phyloP scores from a whole-genome alignment of 2,329 filamentous ascomycete genomes.

The Fusarium sp. region DNA sequence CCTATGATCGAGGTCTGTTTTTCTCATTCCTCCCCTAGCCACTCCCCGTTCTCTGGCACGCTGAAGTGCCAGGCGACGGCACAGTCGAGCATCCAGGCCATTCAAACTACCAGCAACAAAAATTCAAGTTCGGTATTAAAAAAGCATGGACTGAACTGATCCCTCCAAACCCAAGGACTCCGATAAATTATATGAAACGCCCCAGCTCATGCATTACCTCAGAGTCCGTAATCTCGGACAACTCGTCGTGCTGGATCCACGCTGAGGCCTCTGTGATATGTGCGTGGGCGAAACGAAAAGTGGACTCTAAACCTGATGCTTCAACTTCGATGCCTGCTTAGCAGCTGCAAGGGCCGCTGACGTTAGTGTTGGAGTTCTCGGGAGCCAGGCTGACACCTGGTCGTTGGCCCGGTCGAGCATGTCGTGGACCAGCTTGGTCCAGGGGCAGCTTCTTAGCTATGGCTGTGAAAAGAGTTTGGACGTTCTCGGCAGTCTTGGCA shows the following conservation, averaged over 20 bases:
- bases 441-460: conserved; percentile 98
- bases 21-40: background rate
- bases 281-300: conserved; percentile 30
- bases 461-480: conserved; percentile 92
- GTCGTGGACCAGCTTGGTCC: conserved; percentile 93
- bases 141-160: conserved; percentile 49
- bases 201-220: conserved; percentile 41
- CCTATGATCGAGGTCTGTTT: background rate
- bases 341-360: conserved; percentile 64
- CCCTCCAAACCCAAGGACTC: conserved; percentile 52
- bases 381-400: conserved; percentile 65
- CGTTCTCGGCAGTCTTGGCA: conserved; percentile 96
- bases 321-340: conserved; percentile 46
- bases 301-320: conserved; percentile 31
- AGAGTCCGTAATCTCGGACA: conserved; percentile 35
- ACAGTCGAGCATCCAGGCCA: conserved; percentile 21
- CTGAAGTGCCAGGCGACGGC: conserved; percentile 30
- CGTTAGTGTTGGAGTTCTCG: conserved; percentile 66
- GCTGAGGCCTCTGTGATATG: conserved; percentile 36
- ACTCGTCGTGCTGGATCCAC: conserved; percentile 39
- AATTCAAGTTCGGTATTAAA: conserved; percentile 47
- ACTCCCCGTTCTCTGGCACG: conserved; percentile 32
- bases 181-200: conserved; percentile 49
- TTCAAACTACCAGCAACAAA: conserved; percentile 38
- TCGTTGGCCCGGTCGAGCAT: conserved; percentile 72